These are phyloP conservation scores for Mrakia gelida DNA, from an alignment of 768 basidiomycete genomes.

Conservation along the genomic window DNA sequence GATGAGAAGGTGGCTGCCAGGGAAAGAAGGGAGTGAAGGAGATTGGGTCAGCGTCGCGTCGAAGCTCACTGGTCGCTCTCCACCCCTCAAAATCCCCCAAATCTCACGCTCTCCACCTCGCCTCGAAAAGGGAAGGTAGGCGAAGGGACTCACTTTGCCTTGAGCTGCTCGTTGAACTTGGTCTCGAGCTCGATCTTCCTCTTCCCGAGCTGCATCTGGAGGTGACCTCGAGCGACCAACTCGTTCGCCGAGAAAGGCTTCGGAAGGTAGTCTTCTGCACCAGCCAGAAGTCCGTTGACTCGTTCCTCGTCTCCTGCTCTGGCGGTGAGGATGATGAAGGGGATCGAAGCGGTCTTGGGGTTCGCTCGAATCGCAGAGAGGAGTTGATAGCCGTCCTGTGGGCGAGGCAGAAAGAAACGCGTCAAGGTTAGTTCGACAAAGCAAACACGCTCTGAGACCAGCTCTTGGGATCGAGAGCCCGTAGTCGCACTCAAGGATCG, in stretches of 20 bases:
- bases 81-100: too few species aligned
- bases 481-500: too few species aligned
- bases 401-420: background rate
- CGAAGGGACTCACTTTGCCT: constrained; percentile 4
- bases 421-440: background rate
- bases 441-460: background rate
- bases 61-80: too few species aligned
- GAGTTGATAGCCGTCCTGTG: constrained; percentile 11
- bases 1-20: constrained; percentile 6
- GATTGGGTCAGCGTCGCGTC: too few species aligned
- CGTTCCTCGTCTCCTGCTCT: constrained; percentile 9
- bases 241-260: constrained; percentile 20
- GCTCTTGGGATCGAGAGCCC: too few species aligned
- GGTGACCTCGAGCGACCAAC: constrained; percentile 8
- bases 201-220: constrained; percentile 20
- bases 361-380: background rate
- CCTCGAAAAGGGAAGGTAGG: too few species aligned
- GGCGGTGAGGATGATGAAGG: constrained; percentile 13
- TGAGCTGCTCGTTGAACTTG: background rate
- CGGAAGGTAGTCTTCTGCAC: constrained; percentile 14
- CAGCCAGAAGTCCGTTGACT: background rate
- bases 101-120: too few species aligned
- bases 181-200: constrained; percentile 1
- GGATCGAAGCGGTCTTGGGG: background rate
- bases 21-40: background rate